Conservation (phyloP, 1,284 basidiomycete species). For the Takashimella tepidaria region DNA sequence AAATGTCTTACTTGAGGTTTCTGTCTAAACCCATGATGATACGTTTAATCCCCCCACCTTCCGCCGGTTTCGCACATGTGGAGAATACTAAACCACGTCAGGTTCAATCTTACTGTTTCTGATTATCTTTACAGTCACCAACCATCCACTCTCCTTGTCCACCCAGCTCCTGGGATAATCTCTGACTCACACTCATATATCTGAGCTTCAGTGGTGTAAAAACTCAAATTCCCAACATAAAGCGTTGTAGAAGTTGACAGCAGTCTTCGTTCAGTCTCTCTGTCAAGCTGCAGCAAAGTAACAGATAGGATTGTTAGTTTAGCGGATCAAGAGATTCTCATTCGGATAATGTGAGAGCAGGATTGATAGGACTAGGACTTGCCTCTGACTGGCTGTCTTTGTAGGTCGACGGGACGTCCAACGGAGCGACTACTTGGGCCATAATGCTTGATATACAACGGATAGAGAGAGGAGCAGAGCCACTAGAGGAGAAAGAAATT, state of each 20-base stretch:
- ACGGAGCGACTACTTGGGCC: constrained; percentile 76
- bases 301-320: background rate
- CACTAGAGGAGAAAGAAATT: background rate
- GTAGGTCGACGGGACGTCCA: constrained; percentile 93
- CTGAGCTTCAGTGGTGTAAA: constrained; percentile 98
- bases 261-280: constrained; percentile 51
- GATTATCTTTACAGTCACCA: too few relatives aligned
- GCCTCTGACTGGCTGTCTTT: constrained; percentile 80
- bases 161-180: too few relatives aligned
- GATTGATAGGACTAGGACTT: constrained; percentile 8
- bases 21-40: constrained; percentile 99
- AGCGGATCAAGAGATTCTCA: too few relatives aligned
- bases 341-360: too few relatives aligned
- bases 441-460: constrained; percentile 50
- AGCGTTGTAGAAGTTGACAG: constrained; percentile 53
- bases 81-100: constrained; percentile 60
- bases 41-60: constrained; percentile 92
- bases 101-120: background rate
- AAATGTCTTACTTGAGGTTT: constrained; percentile 73
- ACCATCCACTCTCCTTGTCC: too few relatives aligned
- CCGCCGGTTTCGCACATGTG: constrained; percentile 80
- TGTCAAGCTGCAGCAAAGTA: constrained; percentile 32
- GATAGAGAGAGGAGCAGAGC: background rate
- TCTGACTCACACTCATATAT: constrained; percentile 71
- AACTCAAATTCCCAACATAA: constrained; percentile 93